Base-by-base conservation (phyloP, 805 yeast species). In the Lipomyces kockii region DNA sequence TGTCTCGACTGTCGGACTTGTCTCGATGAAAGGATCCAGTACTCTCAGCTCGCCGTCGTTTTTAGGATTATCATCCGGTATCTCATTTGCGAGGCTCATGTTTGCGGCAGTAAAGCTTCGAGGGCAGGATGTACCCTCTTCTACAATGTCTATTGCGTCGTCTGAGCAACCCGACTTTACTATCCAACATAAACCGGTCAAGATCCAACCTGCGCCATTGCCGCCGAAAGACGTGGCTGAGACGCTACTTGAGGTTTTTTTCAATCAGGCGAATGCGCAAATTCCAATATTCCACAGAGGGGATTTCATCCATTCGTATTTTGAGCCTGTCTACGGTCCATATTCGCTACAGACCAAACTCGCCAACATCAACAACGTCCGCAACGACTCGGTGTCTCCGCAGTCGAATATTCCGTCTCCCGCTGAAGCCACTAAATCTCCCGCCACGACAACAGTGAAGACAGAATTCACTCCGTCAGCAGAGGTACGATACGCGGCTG, bases 241-340 rank as follows among this genome's bases (percentile, higher is more conserved):
- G 73, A 81, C 82, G 61, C 83, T 90, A 56, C 74, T 92, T 8
- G 83, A 86, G 49, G 81, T 85, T 1, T 92, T 84, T 76, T 93
- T 93, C 75, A 86, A 89, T 25, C 92, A 89, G 73, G 85, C 93
- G 17, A 92, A 93, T 75, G 82, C 96, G 1, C 97, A 92, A 76
- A 77, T 91, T 34, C 97, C 98, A 0, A 83, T 93, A 3, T 78
- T 92, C 59, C 97, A 93, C 76, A 83, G 97, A 37, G 97, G 91
- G 73, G 85, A 84, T 71, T 92, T 92, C 74, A 77, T 93, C 55
- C 80, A 80, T 58, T 80, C 81, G 34, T 87, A 86, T 74, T 92
- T 90, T 75, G 85, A 86, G 72, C 97, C 97, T 0, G 82, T 92
- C 0, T 92, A 92, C 76, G 97, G 98, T 0, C 78, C 82, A 3